These are phyloP conservation scores for Termitomyces sp. DNA, from an alignment of 768 basidiomycete genomes.

Conservation along the genomic window DNA sequence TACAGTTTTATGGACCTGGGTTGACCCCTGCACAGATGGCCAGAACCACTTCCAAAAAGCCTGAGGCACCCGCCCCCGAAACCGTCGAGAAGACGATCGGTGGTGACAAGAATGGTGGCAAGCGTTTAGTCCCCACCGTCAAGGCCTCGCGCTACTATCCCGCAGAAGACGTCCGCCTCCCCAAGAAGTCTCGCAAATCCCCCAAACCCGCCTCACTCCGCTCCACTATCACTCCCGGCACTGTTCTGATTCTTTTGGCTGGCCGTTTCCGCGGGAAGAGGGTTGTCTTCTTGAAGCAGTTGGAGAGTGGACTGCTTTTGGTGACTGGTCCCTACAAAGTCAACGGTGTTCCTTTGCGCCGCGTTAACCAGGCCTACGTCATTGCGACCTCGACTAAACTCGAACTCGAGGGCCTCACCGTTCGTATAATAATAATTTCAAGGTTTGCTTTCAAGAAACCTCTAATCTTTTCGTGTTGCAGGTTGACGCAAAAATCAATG, in stretches of 20 bases:
- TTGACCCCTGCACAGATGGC: conserved; percentile 49
- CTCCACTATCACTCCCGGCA: conserved; percentile 85
- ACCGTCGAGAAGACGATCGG: conserved; percentile 79
- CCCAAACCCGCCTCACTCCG: conserved; percentile 77
- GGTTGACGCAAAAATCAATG: conserved; percentile 88
- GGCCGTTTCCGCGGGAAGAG: conserved; percentile 98
- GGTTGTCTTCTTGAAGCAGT: conserved; percentile 96
- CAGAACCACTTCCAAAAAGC: conserved; percentile 78
- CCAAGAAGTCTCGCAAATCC: conserved; percentile 90
- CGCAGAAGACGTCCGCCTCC: conserved; percentile 86
- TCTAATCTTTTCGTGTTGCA: conserved; percentile 21
- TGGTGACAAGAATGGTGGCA: conserved; percentile 87
- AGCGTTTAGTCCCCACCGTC: conserved; percentile 77
- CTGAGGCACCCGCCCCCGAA: conserved; percentile 55
- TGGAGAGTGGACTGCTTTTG: conserved; percentile 85
- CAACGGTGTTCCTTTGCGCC: conserved; percentile 96
- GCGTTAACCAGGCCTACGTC: conserved; percentile 98
- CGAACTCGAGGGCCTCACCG: conserved; percentile 70
- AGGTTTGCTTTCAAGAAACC: not conserved
- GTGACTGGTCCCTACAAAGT: conserved; percentile 97
- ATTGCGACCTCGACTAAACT: conserved; percentile 97
- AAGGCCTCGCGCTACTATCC: conserved; percentile 93
- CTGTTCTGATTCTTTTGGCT: conserved; percentile 93
- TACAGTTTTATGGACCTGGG: not conserved
- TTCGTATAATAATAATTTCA: conserved; percentile 27